Evolutionary conservation across 2,329 filamentous ascomycete species (phyloP).

Genomic region (Fusarium foetens): DNA sequence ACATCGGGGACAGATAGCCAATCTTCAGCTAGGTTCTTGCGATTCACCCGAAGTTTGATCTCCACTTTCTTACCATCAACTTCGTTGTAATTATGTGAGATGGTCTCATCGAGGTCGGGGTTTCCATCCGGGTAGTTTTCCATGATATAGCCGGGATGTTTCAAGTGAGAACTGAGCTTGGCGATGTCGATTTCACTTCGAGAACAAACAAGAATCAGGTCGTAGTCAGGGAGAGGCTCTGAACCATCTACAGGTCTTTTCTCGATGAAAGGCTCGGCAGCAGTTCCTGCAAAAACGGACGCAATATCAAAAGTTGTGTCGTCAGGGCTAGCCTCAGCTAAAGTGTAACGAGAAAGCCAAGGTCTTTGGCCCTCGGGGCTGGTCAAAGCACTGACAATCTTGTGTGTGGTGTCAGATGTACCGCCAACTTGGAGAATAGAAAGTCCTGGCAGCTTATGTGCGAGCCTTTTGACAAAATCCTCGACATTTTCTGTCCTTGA

Average conservation of each 20-base stretch:
- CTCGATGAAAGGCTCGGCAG: conserved; percentile 45
- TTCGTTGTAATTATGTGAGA: background rate
- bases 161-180: conserved; percentile 41
- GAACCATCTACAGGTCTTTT: conserved; percentile 33
- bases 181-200: conserved; percentile 22
- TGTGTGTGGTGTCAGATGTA: conserved; percentile 16
- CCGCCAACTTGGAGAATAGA: conserved; percentile 55
- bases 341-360: conserved; percentile 49
- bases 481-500: conserved; percentile 33
- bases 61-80: background rate
- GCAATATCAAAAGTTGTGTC: conserved; percentile 10
- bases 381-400: conserved; percentile 45
- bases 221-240: conserved; percentile 44
- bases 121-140: conserved; percentile 4
- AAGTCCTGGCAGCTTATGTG: conserved; percentile 54
- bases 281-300: conserved; percentile 19
- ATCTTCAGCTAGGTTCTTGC: background rate
- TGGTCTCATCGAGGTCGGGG: background rate
- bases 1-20: background rate
- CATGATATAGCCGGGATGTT: conserved; percentile 45
- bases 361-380: conserved; percentile 43
- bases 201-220: conserved; percentile 47
- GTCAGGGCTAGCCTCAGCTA: conserved; percentile 35
- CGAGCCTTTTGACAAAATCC: conserved; percentile 48
- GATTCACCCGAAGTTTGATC: conserved; percentile 12